Evolutionary conservation across 228 moss, liverwort and hornwort species (phyloP), one percentile per base, ranked within the genome.

Genomic region (Sphagnum fallax): DNA sequence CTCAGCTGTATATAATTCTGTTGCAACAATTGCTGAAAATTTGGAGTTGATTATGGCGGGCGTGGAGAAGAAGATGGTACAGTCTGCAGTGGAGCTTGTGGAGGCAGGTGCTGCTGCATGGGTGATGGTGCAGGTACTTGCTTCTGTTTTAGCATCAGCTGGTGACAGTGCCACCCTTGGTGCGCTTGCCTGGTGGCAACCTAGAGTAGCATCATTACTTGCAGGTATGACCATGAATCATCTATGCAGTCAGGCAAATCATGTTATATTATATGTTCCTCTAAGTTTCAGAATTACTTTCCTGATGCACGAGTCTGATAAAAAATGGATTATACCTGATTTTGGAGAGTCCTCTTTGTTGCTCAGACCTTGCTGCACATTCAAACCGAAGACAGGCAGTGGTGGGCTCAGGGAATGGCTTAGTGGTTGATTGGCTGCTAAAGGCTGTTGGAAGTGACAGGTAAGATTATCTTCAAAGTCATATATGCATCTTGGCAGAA

Each of bases 381-480:
- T 90, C 90, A 65, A 75, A 76, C 68, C 90, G 98, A 62, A 89
- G 98, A 67, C 94, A 83, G 73, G 90, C 98, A 61, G 86, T 98
- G 49, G 92, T 90, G 62, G 94, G 90, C 65, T 83, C 92, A 75
- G 98, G 90, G 53, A 85, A 89, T 78, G 98, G 98, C 70, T 71
- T 79, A 74, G 92, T 92, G 67, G 72, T 94, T 69, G 98, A 98
- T 76, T 98, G 98, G 98, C 70, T 98, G 60, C 78, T 98, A 16
- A 90, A 86, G 78, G 83, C 92, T 52, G 89, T 92, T 78, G 91
- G 87, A 10, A 81, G 75, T 70, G 80, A 76, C n/a, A 90, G 88
- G 82, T 88, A 71, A 68, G 69, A 47, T 69, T 16, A 67, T 32
- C 32, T 32, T 32, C 32, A 52, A 51, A 68, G 58, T 9, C 14